A percentile compares a stretch with the other conserved stretches of the same genome.
These are phyloP conservation scores for Claviceps africana DNA, from an alignment of 2,329 filamentous ascomycete species.

Conservation along the genomic window DNA sequence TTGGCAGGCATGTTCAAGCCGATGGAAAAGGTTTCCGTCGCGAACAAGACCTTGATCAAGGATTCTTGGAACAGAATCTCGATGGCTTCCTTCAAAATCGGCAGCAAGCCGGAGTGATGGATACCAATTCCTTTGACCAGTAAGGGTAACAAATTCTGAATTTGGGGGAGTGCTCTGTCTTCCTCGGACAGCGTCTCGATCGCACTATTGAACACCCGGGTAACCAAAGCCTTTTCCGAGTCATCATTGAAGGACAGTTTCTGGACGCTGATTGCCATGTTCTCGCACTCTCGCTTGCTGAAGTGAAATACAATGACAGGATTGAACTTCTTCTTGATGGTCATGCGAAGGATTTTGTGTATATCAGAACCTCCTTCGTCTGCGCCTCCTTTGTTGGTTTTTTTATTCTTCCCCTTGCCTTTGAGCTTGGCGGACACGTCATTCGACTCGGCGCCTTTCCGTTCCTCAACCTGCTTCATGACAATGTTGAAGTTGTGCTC, in stretches of 20 bases:
- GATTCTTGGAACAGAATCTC: constrained; percentile 98
- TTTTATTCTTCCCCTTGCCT: constrained; percentile 85
- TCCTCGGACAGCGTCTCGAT: constrained; percentile 87
- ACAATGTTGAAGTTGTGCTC: constrained; percentile 97
- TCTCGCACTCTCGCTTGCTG: constrained; percentile 93
- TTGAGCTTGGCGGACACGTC: constrained; percentile 69
- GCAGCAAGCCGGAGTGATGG: constrained; percentile 88
- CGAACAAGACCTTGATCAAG: constrained; percentile 93
- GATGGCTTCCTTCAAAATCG: constrained; percentile 95
- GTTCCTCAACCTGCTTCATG: constrained; percentile 79
- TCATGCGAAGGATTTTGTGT: constrained; percentile 97
- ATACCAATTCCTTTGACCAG: constrained; percentile 87
- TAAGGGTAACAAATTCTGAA: constrained; percentile 77
- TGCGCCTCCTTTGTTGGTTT: constrained; percentile 73
- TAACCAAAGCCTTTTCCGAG: constrained; percentile 86
- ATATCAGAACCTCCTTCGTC: constrained; percentile 68
- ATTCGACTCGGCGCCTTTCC: constrained; percentile 69
- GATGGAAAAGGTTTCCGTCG: constrained; percentile 97
- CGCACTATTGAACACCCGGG: constrained; percentile 84
- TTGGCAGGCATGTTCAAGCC: constrained; percentile 98
- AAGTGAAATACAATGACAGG: constrained; percentile 99
- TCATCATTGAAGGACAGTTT: constrained; percentile 89
- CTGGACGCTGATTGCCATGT: constrained; percentile 75
- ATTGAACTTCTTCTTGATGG: constrained; percentile 93
- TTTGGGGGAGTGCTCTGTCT: constrained; percentile 78